A percentile compares a stretch with the other conserved stretches of the same genome.
These are phyloP conservation scores for Yarrowia osloensis DNA, from an alignment of 805 yeast genomes.

Conservation along the genomic window DNA sequence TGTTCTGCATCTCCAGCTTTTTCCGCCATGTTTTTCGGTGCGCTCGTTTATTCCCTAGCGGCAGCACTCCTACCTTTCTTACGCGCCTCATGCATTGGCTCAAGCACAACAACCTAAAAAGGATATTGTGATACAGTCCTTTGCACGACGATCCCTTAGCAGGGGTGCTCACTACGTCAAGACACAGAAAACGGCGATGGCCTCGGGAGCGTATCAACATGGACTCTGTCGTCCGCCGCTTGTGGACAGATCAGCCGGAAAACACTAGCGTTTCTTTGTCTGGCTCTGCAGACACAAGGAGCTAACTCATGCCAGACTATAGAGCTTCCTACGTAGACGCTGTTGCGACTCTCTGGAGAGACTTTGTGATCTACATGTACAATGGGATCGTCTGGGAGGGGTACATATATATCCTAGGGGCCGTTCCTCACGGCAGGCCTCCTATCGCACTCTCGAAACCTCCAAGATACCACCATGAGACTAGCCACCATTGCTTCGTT, in stretches of 20 bases:
- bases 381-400: slow-evolving; percentile 15
- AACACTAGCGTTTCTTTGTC: not conserved
- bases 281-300: not conserved
- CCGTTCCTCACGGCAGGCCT: not conserved
- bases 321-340: not conserved
- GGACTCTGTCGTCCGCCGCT: not conserved
- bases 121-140: slow-evolving; percentile 1
- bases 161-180: not conserved
- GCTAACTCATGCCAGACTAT: not conserved
- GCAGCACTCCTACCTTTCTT: not conserved
- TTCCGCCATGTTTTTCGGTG: not conserved
- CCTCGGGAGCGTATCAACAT: not conserved
- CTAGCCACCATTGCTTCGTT: slow-evolving; percentile 6
- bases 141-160: not conserved
- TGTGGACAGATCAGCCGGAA: not conserved
- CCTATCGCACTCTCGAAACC: not conserved
- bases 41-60: not conserved
- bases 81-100: slow-evolving; percentile 1
- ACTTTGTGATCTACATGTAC: slow-evolving; percentile 14
- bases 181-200: not conserved
- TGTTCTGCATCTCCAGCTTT: not conserved
- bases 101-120: slow-evolving; percentile 9
- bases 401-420: slow-evolving; percentile 9
- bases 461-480: slow-evolving; percentile 5
- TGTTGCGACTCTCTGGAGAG: not conserved